These are phyloP conservation scores for Asterophora parasitica DNA, from an alignment of 768 basidiomycete species.

Conservation along the genomic window DNA sequence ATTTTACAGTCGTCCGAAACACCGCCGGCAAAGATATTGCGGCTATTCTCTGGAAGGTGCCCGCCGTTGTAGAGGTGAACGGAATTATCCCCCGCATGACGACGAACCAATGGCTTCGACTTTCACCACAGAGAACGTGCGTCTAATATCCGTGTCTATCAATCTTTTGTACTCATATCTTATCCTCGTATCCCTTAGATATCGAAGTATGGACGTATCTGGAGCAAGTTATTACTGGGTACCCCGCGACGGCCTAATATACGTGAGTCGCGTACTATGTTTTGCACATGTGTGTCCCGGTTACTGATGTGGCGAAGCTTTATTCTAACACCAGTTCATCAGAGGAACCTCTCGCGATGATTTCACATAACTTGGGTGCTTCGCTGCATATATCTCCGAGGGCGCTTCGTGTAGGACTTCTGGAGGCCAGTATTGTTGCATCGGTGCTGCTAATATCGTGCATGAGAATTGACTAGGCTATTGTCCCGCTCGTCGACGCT, in stretches of 20 bases:
- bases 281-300: background rate
- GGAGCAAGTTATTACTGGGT: conserved; percentile 3
- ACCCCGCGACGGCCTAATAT: background rate
- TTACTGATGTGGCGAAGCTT: background rate
- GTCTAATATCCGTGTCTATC: background rate
- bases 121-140: conserved; percentile 35
- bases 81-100: conserved; percentile 27
- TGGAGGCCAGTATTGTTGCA: background rate
- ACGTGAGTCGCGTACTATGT: conserved; percentile 19
- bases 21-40: conserved; percentile 31
- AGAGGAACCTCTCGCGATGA: background rate
- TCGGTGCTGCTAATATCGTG: background rate
- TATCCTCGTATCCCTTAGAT: background rate
- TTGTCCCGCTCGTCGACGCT: too few species aligned
- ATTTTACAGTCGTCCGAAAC: conserved; percentile 34
- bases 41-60: conserved; percentile 35
- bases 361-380: background rate
- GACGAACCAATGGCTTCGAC: conserved; percentile 35
- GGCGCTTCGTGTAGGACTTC: background rate
- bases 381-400: background rate
- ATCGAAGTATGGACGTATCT: background rate
- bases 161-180: background rate
- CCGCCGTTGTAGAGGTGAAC: conserved; percentile 31
- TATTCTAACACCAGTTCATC: background rate
- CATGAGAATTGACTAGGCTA: background rate